phyloP scores from a whole-genome alignment of 768 basidiomycete species.

The Scleroderma citrinum region DNA sequence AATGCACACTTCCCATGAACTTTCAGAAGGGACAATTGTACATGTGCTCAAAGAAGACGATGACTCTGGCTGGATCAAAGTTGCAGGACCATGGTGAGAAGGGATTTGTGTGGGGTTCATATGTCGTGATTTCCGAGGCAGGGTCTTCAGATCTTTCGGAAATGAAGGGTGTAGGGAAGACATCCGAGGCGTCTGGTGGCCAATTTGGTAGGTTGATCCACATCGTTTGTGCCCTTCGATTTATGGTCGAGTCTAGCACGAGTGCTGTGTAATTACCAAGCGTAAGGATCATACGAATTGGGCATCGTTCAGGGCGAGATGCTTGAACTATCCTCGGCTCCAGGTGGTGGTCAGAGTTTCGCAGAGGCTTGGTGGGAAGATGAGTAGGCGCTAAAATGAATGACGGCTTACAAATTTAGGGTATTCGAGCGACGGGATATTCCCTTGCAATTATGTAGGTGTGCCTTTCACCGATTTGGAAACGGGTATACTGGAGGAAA shows the following conservation, averaged over 20 bases:
- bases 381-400: conserved; percentile 24
- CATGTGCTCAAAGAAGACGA: conserved; percentile 75
- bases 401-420: conserved; percentile 40
- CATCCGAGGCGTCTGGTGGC: conserved; percentile 35
- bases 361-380: conserved; percentile 89
- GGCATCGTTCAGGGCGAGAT: conserved; percentile 53
- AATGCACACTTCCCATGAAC: conserved; percentile 10
- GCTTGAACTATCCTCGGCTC: conserved; percentile 59
- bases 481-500: conserved; percentile 41
- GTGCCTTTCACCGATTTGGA: conserved; percentile 6
- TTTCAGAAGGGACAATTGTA: conserved; percentile 56
- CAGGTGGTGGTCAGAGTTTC: conserved; percentile 57
- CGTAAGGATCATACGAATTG: conserved; percentile 70
- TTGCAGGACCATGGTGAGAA: conserved; percentile 48
- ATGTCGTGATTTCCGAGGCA: conserved; percentile 44
- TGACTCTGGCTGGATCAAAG: conserved; percentile 84
- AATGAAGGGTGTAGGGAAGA: conserved; percentile 17
- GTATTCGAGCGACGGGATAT: conserved; percentile 60
- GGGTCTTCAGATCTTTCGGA: conserved; percentile 9
- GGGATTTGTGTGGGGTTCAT: conserved; percentile 83
- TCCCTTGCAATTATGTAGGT: conserved; percentile 86
- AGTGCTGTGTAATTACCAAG: conserved; percentile 73
- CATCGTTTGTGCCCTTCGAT: background rate
- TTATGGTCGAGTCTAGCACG: conserved; percentile 46
- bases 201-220: conserved; percentile 42